phyloP scores from a whole-genome alignment of 495 filamentous ascomycete species.

The Rhypophila decipiens region DNA sequence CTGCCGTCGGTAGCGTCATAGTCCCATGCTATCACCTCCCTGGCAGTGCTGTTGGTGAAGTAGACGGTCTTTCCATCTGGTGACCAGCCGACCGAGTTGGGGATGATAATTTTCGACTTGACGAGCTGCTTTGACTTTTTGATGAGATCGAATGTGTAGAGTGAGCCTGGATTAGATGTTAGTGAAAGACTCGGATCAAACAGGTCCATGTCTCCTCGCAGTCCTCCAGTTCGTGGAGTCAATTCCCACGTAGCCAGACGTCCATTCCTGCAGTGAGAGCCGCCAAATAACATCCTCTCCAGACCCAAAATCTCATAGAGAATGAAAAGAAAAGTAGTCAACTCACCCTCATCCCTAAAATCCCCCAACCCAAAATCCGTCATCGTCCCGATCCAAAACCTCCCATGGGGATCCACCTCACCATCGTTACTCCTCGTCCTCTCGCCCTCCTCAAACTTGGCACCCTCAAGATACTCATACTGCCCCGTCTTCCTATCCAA shows the following conservation, averaged over 20 bases:
- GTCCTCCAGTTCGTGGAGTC: too few species aligned
- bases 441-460: slow-evolving; percentile 36
- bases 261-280: too few species aligned
- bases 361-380: slow-evolving; percentile 59
- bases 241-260: too few species aligned
- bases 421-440: slow-evolving; percentile 72
- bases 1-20: slow-evolving; percentile 58
- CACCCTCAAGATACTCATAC: slow-evolving; percentile 37
- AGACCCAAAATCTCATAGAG: too few species aligned
- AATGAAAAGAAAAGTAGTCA: too few species aligned
- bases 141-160: slow-evolving; percentile 31
- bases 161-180: slow-evolving; percentile 23
- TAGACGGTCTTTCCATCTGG: slow-evolving; percentile 70
- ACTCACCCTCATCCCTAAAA: slow-evolving; percentile 49
- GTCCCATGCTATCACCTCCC: slow-evolving; percentile 67
- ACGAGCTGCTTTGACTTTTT: slow-evolving; percentile 8
- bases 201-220: too few species aligned
- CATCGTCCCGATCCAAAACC: slow-evolving; percentile 90
- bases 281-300: too few species aligned
- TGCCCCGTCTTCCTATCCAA: slow-evolving; percentile 61
- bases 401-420: slow-evolving; percentile 68
- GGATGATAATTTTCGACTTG: slow-evolving; percentile 55
- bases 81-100: slow-evolving; percentile 77
- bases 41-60: slow-evolving; percentile 72
- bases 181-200: too few species aligned